A percentile compares a stretch with the other conserved stretches of the same genome.
phyloP scores from a whole-genome alignment of 2,329 filamentous ascomycete species.

The Coniochaeta ligniaria region DNA sequence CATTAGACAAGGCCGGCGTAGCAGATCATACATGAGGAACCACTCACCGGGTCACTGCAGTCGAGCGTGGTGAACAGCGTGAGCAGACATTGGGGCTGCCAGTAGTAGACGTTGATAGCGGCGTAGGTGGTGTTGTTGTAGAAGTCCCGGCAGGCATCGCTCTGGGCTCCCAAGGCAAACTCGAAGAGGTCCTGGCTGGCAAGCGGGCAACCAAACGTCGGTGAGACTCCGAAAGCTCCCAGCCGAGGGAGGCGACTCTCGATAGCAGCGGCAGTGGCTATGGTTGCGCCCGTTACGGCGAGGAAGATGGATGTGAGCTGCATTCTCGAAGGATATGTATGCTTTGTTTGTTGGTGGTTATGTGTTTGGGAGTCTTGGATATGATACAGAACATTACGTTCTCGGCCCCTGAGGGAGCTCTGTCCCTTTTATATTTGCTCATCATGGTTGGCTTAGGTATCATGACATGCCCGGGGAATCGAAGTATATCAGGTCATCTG shows the following conservation, averaged over 20 bases:
- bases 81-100: slow-evolving; percentile 6
- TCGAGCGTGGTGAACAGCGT: slow-evolving; percentile 7
- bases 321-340: not conserved
- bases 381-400: not conserved
- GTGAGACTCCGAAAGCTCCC: slow-evolving; percentile 4
- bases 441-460: not conserved
- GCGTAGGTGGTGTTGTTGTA: slow-evolving; percentile 4
- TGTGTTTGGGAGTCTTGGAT: not conserved
- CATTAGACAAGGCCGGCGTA: not conserved
- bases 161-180: slow-evolving; percentile 1
- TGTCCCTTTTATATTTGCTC: not conserved
- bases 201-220: slow-evolving; percentile 1
- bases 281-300: not conserved
- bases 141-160: slow-evolving; percentile 5
- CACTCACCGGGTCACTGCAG: slow-evolving; percentile 5
- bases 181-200: not conserved
- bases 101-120: slow-evolving; percentile 4
- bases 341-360: not conserved
- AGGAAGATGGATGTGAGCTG: not conserved
- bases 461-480: not conserved
- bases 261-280: slow-evolving; percentile 1
- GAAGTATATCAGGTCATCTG: not conserved
- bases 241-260: slow-evolving; percentile 2
- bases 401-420: not conserved
- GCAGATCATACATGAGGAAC: not conserved